These are phyloP conservation scores for Corylus avellana DNA, from an alignment of 306 rosid genomes.

Conservation along the genomic window DNA sequence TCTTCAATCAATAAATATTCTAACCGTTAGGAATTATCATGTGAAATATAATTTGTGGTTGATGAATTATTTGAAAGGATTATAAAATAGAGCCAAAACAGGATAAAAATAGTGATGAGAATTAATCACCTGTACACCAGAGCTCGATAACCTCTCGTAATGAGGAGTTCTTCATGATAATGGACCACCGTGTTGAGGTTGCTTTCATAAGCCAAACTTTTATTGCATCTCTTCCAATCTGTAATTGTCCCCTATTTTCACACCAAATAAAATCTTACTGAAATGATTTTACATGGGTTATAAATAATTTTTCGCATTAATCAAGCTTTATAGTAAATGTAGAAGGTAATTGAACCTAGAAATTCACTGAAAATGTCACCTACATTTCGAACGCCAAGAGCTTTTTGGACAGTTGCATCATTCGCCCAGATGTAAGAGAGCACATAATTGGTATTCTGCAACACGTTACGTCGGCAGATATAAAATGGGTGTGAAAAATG, in stretches of 20 bases:
- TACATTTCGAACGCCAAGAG: conserved; percentile 23
- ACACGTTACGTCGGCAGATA: not conserved
- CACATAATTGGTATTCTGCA: conserved; percentile 24
- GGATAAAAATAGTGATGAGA: not conserved
- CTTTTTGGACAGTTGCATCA: conserved; percentile 13
- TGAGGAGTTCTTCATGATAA: conserved; percentile 12
- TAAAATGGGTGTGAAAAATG: too few relatives aligned
- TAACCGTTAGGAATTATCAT: too few relatives aligned
- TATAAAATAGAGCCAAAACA: too few relatives aligned
- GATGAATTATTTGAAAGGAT: too few relatives aligned
- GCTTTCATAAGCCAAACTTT: conserved; percentile 16
- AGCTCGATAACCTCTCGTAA: conserved; percentile 18
- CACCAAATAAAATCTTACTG: not conserved
- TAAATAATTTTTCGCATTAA: not conserved
- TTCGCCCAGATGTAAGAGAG: conserved; percentile 27
- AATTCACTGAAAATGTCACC: not conserved
- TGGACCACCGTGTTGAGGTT: not conserved
- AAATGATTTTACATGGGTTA: not conserved
- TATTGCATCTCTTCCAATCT: conserved; percentile 35
- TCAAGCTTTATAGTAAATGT: not conserved
- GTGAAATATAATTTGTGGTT: too few relatives aligned
- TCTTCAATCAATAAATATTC: too few relatives aligned
- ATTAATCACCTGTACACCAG: conserved; percentile 21
- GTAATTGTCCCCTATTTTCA: conserved; percentile 17
- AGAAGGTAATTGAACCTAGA: not conserved